Percentiles rank a stretch among this genome's conserved stretches.
phyloP scores from a whole-genome alignment of 1,284 basidiomycete genomes.

The Malassezia arunalokei region DNA sequence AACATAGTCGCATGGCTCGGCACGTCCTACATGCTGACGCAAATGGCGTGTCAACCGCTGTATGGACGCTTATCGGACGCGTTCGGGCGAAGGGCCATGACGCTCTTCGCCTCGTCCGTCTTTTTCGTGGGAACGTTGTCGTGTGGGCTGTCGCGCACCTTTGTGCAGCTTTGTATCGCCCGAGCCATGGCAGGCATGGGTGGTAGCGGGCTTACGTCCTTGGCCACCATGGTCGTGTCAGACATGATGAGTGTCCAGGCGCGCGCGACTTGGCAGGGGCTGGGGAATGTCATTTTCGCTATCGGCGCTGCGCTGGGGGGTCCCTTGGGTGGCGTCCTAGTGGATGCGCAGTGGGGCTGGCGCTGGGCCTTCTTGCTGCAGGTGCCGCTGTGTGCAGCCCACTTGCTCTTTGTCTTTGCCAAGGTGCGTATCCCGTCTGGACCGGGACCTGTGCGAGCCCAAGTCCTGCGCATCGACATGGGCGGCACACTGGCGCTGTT shows the following conservation, averaged over 20 bases:
- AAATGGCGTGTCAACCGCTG: constrained; percentile 44
- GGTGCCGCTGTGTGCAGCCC: constrained; percentile 46
- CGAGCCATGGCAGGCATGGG: constrained; percentile 49
- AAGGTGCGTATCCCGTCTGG: constrained; percentile 48
- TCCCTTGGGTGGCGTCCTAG: constrained; percentile 34
- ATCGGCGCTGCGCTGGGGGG: constrained; percentile 45
- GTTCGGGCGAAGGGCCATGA: constrained; percentile 42
- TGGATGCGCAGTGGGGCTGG: constrained; percentile 36
- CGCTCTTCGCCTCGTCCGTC: constrained; percentile 38
- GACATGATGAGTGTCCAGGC: constrained; percentile 48
- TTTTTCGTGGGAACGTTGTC: constrained; percentile 39
- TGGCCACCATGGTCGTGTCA: constrained; percentile 48
- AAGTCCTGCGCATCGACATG: constrained; percentile 48
- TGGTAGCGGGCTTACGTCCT: constrained; percentile 49
- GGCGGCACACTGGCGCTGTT: constrained; percentile 47
- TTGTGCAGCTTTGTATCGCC: constrained; percentile 40
- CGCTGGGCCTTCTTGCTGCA: constrained; percentile 44
- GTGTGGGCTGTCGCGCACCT: constrained; percentile 39
- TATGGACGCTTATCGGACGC: constrained; percentile 42
- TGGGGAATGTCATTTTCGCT: constrained; percentile 44
- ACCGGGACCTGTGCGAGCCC: constrained; percentile 45
- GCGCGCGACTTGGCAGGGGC: constrained; percentile 48
- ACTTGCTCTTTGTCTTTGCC: constrained; percentile 45
- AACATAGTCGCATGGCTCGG: constrained; percentile 42
- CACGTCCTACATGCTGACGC: constrained; percentile 42